These are phyloP conservation scores for Lodderomyces oxycetoniae DNA, from an alignment of 1,139 yeast species.

Conservation along the genomic window DNA sequence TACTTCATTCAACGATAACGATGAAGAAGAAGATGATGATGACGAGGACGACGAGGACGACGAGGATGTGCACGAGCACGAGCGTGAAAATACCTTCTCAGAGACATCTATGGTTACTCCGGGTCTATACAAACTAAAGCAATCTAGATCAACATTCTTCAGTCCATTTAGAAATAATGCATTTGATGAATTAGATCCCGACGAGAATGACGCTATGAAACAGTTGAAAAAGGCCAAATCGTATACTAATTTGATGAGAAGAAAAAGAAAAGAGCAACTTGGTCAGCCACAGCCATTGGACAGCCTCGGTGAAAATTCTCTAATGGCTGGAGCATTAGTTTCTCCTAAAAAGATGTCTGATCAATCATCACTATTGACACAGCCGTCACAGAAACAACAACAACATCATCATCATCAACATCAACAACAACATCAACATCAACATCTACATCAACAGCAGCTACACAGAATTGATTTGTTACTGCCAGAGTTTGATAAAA, in stretches of 20 bases:
- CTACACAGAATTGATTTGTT: slow-evolving; percentile 22
- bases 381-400: slow-evolving; percentile 1
- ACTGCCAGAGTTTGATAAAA: slow-evolving; percentile 23
- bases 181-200: slow-evolving; percentile 16
- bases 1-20: slow-evolving; percentile 37
- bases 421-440: slow-evolving; percentile 1
- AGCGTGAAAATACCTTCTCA: slow-evolving; percentile 9
- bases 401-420: slow-evolving; percentile 3
- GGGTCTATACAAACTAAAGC: slow-evolving; percentile 7
- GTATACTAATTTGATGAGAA: slow-evolving; percentile 17
- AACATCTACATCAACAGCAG: not conserved
- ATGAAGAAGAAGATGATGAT: too few relatives aligned
- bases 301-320: slow-evolving; percentile 1
- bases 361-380: too few relatives aligned
- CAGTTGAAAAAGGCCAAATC: slow-evolving; percentile 40
- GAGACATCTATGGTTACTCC: slow-evolving; percentile 35
- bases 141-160: slow-evolving; percentile 12
- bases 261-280: slow-evolving; percentile 1
- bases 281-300: not conserved
- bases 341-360: not conserved
- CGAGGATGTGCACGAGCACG: too few relatives aligned
- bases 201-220: slow-evolving; percentile 42
- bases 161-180: slow-evolving; percentile 21
- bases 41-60: slow-evolving; percentile 22
- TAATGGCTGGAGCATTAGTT: not conserved